Evolutionary conservation across 2,329 filamentous ascomycete species (phyloP).

Genomic region (Periconia digitata): DNA sequence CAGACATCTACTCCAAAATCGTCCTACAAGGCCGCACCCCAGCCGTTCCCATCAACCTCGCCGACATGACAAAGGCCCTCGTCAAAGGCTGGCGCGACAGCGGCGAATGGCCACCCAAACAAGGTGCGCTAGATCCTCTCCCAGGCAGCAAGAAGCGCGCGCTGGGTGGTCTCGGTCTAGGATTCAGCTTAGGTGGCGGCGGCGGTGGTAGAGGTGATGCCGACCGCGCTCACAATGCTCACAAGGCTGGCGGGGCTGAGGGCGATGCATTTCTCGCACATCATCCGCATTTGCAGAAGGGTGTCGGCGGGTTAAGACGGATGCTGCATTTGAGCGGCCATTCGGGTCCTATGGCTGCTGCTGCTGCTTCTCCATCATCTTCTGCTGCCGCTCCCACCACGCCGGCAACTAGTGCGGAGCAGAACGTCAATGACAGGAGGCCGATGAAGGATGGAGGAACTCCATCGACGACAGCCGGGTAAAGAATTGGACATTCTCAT

Average conservation of each 20-base stretch:
- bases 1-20: slow-evolving; percentile 86
- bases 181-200: not conserved
- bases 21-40: slow-evolving; percentile 78
- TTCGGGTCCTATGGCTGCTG: too few relatives aligned
- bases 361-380: not conserved
- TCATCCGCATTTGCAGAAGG: slow-evolving; percentile 46
- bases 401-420: not conserved
- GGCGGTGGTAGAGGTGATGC: not conserved
- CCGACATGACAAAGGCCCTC: slow-evolving; percentile 76
- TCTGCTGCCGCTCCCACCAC: not conserved
- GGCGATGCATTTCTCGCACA: slow-evolving; percentile 32
- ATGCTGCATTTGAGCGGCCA: slow-evolving; percentile 44
- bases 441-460: too few relatives aligned
- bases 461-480: too few relatives aligned
- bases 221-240: slow-evolving; percentile 2
- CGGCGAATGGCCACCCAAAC: slow-evolving; percentile 84
- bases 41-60: slow-evolving; percentile 83
- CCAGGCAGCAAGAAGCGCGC: slow-evolving; percentile 40
- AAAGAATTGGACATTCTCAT: too few relatives aligned
- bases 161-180: slow-evolving; percentile 2
- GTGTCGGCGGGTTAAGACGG: slow-evolving; percentile 49
- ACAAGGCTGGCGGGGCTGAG: slow-evolving; percentile 19
- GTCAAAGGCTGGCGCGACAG: slow-evolving; percentile 91
- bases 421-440: too few relatives aligned
- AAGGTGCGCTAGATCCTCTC: slow-evolving; percentile 51